phyloP scores from a whole-genome alignment of 805 yeast species.

The Cyberlindnera veronae region DNA sequence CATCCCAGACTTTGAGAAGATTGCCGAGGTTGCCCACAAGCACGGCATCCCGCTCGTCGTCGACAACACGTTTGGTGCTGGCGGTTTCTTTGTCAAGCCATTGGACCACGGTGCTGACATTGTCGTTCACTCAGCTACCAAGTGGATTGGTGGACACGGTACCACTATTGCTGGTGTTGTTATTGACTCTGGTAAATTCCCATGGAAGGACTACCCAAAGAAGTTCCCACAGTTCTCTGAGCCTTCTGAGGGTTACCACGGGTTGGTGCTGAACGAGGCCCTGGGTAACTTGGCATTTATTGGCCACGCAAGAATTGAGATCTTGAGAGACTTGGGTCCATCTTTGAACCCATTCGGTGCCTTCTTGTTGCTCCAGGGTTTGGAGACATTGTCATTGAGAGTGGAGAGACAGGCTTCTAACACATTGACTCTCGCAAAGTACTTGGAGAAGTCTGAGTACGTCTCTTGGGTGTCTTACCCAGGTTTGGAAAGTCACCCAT shows the following conservation, averaged over 20 bases:
- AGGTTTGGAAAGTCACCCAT: conserved; percentile 74
- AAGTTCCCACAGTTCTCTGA: conserved; percentile 88
- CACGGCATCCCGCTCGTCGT: conserved; percentile 88
- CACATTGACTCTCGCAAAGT: conserved; percentile 75
- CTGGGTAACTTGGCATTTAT: conserved; percentile 78
- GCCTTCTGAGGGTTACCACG: conserved; percentile 94
- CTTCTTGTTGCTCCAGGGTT: conserved; percentile 83
- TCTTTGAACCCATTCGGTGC: conserved; percentile 83
- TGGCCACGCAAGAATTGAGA: conserved; percentile 76
- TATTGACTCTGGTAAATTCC: conserved; percentile 89
- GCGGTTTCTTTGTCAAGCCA: conserved; percentile 84
- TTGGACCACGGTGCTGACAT: conserved; percentile 88
- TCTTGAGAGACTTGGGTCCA: conserved; percentile 91
- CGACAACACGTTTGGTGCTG: conserved; percentile 97
- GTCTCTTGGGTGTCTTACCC: conserved; percentile 92
- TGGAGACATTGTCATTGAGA: conserved; percentile 90
- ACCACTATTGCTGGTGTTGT: conserved; percentile 89
- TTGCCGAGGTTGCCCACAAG: conserved; percentile 74
- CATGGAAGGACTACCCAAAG: conserved; percentile 81
- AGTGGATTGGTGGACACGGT: conserved; percentile 98
- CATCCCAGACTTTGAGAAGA: conserved; percentile 83
- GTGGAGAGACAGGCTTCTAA: conserved; percentile 89
- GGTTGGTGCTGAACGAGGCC: conserved; percentile 75
- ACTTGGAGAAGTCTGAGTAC: conserved; percentile 65
- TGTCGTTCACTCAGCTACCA: conserved; percentile 91